A percentile compares a stretch with the other conserved stretches of the same genome.
Evolutionary conservation across 352 stramenopile genomes (phyloP).

Genomic region (Phytophthora capsici): DNA sequence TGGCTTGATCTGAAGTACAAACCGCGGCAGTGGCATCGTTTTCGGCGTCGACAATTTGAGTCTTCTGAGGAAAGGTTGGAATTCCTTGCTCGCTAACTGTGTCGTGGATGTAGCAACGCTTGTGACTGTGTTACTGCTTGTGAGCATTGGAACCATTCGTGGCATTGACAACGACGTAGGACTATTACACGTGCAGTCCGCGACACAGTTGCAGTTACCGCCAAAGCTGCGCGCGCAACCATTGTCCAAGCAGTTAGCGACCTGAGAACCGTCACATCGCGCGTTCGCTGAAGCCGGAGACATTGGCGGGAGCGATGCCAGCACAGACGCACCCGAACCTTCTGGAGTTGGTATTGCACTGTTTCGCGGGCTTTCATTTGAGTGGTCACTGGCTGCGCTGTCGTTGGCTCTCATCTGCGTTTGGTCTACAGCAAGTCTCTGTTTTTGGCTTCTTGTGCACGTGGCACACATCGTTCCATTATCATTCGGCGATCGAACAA

Average conservation of each 20-base stretch:
- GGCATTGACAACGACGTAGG: slow-evolving; percentile 27
- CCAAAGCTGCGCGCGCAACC: slow-evolving; percentile 73
- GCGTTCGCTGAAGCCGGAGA: slow-evolving; percentile 25
- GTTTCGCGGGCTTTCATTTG: slow-evolving; percentile 19
- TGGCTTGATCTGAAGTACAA: slow-evolving; percentile 44
- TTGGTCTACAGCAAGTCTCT: slow-evolving; percentile 1
- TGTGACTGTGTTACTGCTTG: slow-evolving; percentile 29
- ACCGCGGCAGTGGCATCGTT: slow-evolving; percentile 33
- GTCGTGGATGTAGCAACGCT: slow-evolving; percentile 14
- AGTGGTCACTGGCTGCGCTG: slow-evolving; percentile 20
- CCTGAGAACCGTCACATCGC: slow-evolving; percentile 42
- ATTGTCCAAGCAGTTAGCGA: slow-evolving; percentile 70
- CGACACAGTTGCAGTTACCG: slow-evolving; percentile 65
- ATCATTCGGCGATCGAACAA: slow-evolving; percentile 51
- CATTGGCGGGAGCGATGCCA: slow-evolving; percentile 24
- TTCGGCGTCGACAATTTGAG: slow-evolving; percentile 7
- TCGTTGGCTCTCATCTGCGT: slow-evolving; percentile 8
- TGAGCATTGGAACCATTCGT: slow-evolving; percentile 20
- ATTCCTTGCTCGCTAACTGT: slow-evolving; percentile 12
- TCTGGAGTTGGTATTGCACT: slow-evolving; percentile 19
- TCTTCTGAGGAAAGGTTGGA: slow-evolving; percentile 10
- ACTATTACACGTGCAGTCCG: slow-evolving; percentile 60
- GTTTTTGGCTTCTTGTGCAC: slow-evolving; percentile 46
- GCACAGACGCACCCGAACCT: slow-evolving; percentile 7
- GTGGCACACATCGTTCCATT: slow-evolving; percentile 48